Percentiles rank a stretch among this genome's conserved stretches.
phyloP scores from a whole-genome alignment of 768 basidiomycete species.

The Mycena rebaudengoi region DNA sequence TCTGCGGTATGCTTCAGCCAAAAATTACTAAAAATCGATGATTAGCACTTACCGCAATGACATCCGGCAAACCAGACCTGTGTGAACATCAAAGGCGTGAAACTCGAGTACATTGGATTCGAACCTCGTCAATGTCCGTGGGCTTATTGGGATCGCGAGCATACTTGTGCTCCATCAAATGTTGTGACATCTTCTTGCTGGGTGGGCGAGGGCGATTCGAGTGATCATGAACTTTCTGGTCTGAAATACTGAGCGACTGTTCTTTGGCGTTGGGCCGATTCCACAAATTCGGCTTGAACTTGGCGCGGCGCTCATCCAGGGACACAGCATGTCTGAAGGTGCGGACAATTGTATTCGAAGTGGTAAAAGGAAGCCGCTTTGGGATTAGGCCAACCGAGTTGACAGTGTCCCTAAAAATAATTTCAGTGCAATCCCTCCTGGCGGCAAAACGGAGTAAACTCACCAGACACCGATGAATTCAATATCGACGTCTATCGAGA shows the following conservation, averaged over 20 bases:
- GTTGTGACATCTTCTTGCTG: slow-evolving; percentile 15
- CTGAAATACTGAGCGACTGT: slow-evolving; percentile 36
- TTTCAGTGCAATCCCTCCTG: not conserved
- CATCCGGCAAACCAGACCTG: slow-evolving; percentile 33
- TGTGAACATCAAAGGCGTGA: slow-evolving; percentile 23
- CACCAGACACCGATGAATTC: slow-evolving; percentile 65
- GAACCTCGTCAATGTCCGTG: slow-evolving; percentile 52
- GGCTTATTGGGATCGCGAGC: slow-evolving; percentile 23
- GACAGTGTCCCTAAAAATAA: slow-evolving; percentile 59
- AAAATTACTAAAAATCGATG: not conserved
- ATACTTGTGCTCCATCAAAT: slow-evolving; percentile 38
- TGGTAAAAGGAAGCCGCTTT: slow-evolving; percentile 55
- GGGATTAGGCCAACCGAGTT: slow-evolving; percentile 58
- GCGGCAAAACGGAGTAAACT: not conserved
- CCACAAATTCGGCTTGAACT: slow-evolving; percentile 57
- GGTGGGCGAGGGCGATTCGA: slow-evolving; percentile 1
- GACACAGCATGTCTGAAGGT: slow-evolving; percentile 64
- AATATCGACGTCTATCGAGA: slow-evolving; percentile 52
- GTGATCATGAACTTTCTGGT: slow-evolving; percentile 4
- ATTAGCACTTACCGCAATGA: slow-evolving; percentile 42
- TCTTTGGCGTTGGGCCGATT: slow-evolving; percentile 42
- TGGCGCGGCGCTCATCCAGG: slow-evolving; percentile 62
- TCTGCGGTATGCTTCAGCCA: slow-evolving; percentile 22
- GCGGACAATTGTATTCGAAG: slow-evolving; percentile 52
- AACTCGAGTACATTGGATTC: slow-evolving; percentile 41